phyloP scores from a whole-genome alignment of 139 green algal species.

The Tetradesmus obliquus region DNA sequence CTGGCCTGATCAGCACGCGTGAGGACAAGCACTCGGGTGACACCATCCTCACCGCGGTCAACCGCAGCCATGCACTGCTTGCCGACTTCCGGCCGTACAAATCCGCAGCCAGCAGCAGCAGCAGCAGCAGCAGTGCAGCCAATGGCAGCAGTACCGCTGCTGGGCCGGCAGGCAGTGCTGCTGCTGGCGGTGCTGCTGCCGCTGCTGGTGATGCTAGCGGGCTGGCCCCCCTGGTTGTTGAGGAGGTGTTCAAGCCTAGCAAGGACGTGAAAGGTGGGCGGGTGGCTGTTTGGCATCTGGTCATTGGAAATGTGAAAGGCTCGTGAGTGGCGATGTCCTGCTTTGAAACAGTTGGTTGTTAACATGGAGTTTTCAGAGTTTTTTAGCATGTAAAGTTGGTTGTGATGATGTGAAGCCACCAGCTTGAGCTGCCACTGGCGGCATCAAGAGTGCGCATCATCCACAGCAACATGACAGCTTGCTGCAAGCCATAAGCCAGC shows the following conservation, averaged over 20 bases:
- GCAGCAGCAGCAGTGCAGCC: background rate
- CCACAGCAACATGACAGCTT: no score
- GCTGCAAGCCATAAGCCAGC: no score
- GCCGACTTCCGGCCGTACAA: constrained; percentile 51
- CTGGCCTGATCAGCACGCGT: constrained; percentile 50
- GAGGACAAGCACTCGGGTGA: constrained; percentile 71
- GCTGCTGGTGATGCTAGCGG: background rate
- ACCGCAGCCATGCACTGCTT: constrained; percentile 56
- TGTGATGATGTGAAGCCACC: no score
- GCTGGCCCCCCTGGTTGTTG: constrained; percentile 40
- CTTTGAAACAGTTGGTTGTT: no score
- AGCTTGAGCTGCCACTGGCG: no score
- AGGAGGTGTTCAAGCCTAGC: constrained; percentile 60
- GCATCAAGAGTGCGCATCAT: no score
- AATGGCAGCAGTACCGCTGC: constrained; percentile 20
- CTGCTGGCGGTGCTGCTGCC: background rate
- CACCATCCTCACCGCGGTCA: constrained; percentile 55
- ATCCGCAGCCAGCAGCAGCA: constrained; percentile 16
- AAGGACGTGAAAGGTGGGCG: constrained; percentile 20
- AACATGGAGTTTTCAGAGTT: no score
- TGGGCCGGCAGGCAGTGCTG: background rate
- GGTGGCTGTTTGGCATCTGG: background rate
- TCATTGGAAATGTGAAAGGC: no score
- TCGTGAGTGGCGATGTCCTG: no score
- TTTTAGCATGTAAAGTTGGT: no score